Evolutionary conservation across 352 stramenopile genomes (phyloP), one percentile per base, ranked within the genome.

Genomic region (Phytophthora gonapodyides): DNA sequence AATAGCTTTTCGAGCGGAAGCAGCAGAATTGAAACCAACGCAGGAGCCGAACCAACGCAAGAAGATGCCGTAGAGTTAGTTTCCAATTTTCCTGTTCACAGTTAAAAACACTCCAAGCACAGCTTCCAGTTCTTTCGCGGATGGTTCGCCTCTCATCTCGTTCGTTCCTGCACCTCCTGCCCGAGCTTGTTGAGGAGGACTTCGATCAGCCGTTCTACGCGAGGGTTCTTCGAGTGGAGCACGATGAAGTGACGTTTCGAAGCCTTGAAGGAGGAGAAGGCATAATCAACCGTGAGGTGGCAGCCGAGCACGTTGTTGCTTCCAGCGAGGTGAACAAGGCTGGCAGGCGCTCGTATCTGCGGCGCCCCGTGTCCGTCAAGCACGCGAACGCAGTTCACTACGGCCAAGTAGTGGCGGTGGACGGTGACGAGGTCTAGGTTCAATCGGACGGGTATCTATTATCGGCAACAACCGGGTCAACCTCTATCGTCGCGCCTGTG

Each of bases 161-260:
- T 15, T 57, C 36, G 7, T 57, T 47, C n/a, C 36, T 57, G 3
- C 36, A 47, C 19, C 34, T 57, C 2, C 11, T 47, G n/a, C 49
- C 36, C 0, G 49, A 57, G n/a, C 5, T 47, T 1, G 49, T 46
- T 19, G 49, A 16, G 11, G 36, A 4, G 5, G 49, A 47, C 9
- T 24, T 37, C 16, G 34, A 41, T 11, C n/a, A 34, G 4, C 36
- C 49, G 33, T 57, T 57, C 36, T 57, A 47, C 35, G 49, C 49
- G 19, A 47, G 13, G 19, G 41, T 47, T 27, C 16, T 47, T 47
- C 41, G 19, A 9, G 17, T 31, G 8, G 41, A 31, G 8, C 2
- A 47, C 1, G 41, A 47, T 31, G 41, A 33, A 15, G 41, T 47
- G 41, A 16, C 41, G 7, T 47, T 33, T 47, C 41, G 41, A 8